Evolutionary conservation across 768 basidiomycete genomes (phyloP).

Genomic region (Trametes elegans): DNA sequence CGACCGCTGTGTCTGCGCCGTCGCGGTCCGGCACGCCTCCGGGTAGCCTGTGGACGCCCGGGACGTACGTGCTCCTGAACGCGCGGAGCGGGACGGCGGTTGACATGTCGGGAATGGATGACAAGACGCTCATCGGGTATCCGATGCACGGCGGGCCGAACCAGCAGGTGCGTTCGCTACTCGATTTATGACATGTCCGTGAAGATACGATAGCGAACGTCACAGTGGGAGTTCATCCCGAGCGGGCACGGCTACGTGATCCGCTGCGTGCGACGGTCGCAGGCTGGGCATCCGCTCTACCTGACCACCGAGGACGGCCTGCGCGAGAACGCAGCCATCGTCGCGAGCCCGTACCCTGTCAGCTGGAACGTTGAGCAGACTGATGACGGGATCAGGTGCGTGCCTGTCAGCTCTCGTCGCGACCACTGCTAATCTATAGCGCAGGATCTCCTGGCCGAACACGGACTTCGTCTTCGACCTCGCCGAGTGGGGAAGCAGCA

Average conservation of each 20-base stretch:
- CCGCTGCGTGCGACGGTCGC: conserved; percentile 14
- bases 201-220: conserved; percentile 30
- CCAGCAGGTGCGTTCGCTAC: conserved; percentile 22
- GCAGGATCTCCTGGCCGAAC: conserved; percentile 27
- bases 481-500: conserved; percentile 20
- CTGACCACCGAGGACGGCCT: conserved; percentile 23
- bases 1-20: conserved; percentile 7
- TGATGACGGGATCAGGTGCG: conserved; percentile 20
- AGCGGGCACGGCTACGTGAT: conserved; percentile 28
- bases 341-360: conserved; percentile 27
- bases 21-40: neutral
- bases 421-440: neutral
- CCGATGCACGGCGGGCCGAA: conserved; percentile 24
- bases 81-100: conserved; percentile 24
- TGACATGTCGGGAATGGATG: conserved; percentile 26
- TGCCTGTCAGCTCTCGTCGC: neutral
- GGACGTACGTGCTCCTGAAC: conserved; percentile 28
- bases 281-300: conserved; percentile 18
- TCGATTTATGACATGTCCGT: neutral
- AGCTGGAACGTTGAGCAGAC: conserved; percentile 25
- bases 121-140: conserved; percentile 25
- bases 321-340: conserved; percentile 15
- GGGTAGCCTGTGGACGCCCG: conserved; percentile 21
- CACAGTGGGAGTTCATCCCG: conserved; percentile 27
- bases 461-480: conserved; percentile 23